Evolutionary conservation across 2,329 filamentous ascomycete species (phyloP).

Genomic region (Claviceps monticola): DNA sequence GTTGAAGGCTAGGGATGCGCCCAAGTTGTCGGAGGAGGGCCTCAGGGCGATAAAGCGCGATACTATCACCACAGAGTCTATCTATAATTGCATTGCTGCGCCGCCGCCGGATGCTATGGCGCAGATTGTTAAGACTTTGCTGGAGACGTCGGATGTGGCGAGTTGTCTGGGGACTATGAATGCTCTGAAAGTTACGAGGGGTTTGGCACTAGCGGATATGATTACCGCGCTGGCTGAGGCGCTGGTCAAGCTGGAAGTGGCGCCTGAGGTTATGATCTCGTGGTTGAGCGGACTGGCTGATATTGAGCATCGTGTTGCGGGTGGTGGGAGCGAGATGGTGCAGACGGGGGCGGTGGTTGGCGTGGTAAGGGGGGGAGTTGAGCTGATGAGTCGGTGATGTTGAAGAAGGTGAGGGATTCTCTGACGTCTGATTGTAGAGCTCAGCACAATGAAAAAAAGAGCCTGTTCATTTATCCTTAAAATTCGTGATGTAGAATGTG

Average conservation of each 20-base stretch:
- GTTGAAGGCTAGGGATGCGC: constrained; percentile 43
- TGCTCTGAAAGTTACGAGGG: constrained; percentile 70
- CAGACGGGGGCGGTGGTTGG: constrained; percentile 91
- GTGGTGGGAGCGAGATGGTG: constrained; percentile 72
- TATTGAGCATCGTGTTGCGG: constrained; percentile 81
- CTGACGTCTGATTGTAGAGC: too few relatives aligned
- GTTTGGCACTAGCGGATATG: constrained; percentile 85
- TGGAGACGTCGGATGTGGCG: constrained; percentile 76
- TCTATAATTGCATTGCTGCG: constrained; percentile 95
- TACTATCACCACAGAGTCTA: constrained; percentile 72
- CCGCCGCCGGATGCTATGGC: constrained; percentile 81
- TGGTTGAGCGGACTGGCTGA: constrained; percentile 89
- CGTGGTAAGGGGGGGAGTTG: constrained; percentile 73
- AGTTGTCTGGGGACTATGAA: constrained; percentile 82
- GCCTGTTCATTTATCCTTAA: too few relatives aligned
- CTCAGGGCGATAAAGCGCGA: constrained; percentile 56
- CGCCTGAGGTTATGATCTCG: constrained; percentile 70
- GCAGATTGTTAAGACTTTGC: constrained; percentile 69
- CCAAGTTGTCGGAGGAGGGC: constrained; percentile 37
- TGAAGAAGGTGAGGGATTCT: too few relatives aligned
- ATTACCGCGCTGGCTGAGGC: constrained; percentile 77
- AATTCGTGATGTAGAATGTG: too few relatives aligned
- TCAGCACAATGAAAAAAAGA: too few relatives aligned
- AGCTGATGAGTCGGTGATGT: constrained; percentile 38
- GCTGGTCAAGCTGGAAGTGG: constrained; percentile 68